Evolutionary conservation across 1,139 yeast genomes (phyloP).

Genomic region (Scheffersomyces stambukii): DNA sequence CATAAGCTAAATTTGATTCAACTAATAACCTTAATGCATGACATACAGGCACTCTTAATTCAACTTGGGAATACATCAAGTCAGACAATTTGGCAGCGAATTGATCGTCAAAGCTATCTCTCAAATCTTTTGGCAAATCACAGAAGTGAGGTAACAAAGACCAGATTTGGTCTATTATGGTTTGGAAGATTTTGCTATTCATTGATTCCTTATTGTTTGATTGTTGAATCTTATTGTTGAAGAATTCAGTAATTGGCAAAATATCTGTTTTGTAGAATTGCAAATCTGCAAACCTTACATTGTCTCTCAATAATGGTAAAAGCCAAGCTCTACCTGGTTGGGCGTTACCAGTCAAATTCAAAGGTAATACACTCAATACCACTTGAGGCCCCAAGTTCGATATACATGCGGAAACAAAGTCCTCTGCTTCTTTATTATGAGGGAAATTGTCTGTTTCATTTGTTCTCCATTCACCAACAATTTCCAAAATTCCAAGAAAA

Average conservation of each 20-base stretch:
- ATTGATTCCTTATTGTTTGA: constrained; percentile 51
- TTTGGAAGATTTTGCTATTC: constrained; percentile 70
- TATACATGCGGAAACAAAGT: constrained; percentile 73
- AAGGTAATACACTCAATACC: constrained; percentile 70
- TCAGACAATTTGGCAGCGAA: constrained; percentile 80
- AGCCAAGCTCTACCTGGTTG: constrained; percentile 90
- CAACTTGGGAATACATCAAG: constrained; percentile 68
- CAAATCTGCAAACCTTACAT: constrained; percentile 68
- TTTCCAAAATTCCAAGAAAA: constrained; percentile 59
- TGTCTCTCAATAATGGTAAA: constrained; percentile 87
- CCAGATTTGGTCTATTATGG: constrained; percentile 90
- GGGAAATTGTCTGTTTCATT: constrained; percentile 68
- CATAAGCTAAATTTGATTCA: constrained; percentile 66
- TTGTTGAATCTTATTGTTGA: constrained; percentile 44
- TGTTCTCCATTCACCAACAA: constrained; percentile 85
- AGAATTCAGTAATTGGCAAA: constrained; percentile 63
- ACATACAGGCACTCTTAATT: constrained; percentile 73
- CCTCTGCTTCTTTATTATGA: constrained; percentile 74
- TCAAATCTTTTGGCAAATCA: constrained; percentile 77
- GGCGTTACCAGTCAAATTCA: constrained; percentile 52
- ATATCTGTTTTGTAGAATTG: constrained; percentile 59
- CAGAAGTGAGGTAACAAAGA: constrained; percentile 85
- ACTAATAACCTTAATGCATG: constrained; percentile 75
- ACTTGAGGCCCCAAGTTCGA: constrained; percentile 82
- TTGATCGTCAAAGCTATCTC: constrained; percentile 57